Percentiles rank a stretch among this genome's conserved stretches.
Evolutionary conservation across 257 asterid genomes (phyloP).

Genomic region (Nicotiana undulata): DNA sequence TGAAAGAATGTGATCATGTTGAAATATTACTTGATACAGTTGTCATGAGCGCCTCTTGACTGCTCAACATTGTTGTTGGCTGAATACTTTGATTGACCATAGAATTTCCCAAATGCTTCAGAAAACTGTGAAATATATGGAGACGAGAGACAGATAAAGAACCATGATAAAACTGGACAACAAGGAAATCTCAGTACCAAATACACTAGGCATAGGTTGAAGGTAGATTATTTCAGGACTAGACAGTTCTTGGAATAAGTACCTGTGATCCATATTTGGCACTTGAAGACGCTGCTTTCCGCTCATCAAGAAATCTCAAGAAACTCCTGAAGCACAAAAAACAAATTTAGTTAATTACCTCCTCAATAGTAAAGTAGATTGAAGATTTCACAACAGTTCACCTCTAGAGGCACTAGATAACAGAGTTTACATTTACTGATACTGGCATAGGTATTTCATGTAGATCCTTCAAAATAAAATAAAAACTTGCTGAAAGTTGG

Average conservation of each 20-base stretch:
- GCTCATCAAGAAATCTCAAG: conserved; percentile 79
- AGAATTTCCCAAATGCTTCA: conserved; percentile 80
- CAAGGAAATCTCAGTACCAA: neutral
- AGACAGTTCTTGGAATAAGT: neutral
- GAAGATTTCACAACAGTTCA: neutral
- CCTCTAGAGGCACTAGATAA: neutral
- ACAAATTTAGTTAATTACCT: conserved; percentile 6
- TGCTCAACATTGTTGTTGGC: conserved; percentile 49
- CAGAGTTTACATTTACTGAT: neutral
- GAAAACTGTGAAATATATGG: conserved; percentile 48
- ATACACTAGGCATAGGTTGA: neutral
- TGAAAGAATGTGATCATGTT: neutral
- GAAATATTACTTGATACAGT: conserved; percentile 65
- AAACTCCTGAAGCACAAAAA: conserved; percentile 57
- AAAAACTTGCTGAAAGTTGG: neutral
- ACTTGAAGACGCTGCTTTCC: conserved; percentile 43
- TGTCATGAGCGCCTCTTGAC: conserved; percentile 65
- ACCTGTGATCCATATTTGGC: conserved; percentile 90
- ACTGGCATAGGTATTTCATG: neutral
- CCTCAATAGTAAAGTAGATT: neutral
- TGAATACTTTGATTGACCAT: conserved; percentile 68
- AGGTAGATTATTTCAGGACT: neutral
- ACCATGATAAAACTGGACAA: neutral
- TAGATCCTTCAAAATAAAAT: neutral
- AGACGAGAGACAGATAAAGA: neutral